Percentiles rank a stretch among this genome's conserved stretches.
These are phyloP conservation scores for Leptodermis oblonga DNA, from an alignment of 257 asterid genomes.

Conservation along the genomic window DNA sequence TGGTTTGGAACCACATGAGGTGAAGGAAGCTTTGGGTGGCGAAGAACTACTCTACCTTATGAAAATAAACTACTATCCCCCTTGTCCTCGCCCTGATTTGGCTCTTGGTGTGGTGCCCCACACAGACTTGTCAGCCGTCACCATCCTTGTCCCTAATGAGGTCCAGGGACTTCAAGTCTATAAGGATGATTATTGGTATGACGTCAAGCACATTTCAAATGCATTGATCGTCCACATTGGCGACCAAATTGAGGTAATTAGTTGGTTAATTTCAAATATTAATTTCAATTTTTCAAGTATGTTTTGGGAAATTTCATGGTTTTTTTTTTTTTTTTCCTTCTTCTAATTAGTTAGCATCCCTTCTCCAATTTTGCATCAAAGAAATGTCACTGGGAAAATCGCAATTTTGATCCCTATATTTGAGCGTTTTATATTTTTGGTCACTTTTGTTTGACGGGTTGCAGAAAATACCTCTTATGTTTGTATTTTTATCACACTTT, in stretches of 20 bases:
- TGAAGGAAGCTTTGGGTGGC: constrained; percentile 56
- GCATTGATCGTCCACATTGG: constrained; percentile 85
- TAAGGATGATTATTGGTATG: constrained; percentile 63
- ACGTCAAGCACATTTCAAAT: constrained; percentile 75
- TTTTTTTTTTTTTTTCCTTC: no score
- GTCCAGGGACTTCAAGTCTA: constrained; percentile 85
- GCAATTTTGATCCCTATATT: no score
- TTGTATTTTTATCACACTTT: no score
- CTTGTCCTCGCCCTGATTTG: constrained; percentile 82
- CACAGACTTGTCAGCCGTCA: constrained; percentile 71
- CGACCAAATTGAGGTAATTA: constrained; percentile 74
- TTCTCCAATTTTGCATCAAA: no score
- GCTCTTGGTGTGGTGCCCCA: constrained; percentile 89
- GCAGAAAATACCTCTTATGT: no score
- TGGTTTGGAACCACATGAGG: constrained; percentile 48
- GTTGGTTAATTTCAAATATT: no score
- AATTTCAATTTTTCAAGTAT: no score
- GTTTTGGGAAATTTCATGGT: no score
- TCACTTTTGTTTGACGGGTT: no score
- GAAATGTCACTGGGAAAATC: no score
- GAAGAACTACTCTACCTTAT: constrained; percentile 43
- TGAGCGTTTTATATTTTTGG: no score
- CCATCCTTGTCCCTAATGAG: constrained; percentile 77
- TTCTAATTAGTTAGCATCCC: no score
- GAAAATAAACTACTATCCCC: constrained; percentile 82